A percentile compares a stretch with the other conserved stretches of the same genome.
These are phyloP conservation scores for Hemisphaericaspora xylofermentans DNA, from an alignment of 1,139 yeast species.

Conservation along the genomic window DNA sequence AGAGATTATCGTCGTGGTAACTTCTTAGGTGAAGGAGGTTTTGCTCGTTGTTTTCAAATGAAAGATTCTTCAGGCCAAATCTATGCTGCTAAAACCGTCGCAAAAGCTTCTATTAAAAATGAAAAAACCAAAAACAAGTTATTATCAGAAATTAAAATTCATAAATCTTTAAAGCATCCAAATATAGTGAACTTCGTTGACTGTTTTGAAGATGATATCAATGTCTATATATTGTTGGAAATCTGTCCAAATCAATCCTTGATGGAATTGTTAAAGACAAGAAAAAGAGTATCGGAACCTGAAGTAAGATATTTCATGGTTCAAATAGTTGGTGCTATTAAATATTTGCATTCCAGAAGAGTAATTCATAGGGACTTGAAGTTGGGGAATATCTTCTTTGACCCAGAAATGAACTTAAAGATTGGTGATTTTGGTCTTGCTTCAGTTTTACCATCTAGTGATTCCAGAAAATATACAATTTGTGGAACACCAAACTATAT, in stretches of 20 bases:
- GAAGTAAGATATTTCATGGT: conserved; percentile 90
- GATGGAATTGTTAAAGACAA: conserved; percentile 84
- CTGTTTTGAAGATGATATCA: conserved; percentile 92
- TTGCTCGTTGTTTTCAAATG: conserved; percentile 97
- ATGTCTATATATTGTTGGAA: conserved; percentile 89
- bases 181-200: conserved; percentile 90
- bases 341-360: conserved; percentile 85
- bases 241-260: conserved; percentile 92
- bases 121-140: conserved; percentile 89
- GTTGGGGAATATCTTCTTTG: conserved; percentile 91
- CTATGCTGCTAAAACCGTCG: conserved; percentile 96
- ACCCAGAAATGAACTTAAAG: conserved; percentile 86
- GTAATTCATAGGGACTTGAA: conserved; percentile 96
- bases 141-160: conserved; percentile 92
- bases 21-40: conserved; percentile 97
- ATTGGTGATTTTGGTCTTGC: conserved; percentile 98
- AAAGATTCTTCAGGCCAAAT: conserved; percentile 84
- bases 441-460: conserved; percentile 67
- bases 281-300: conserved; percentile 83
- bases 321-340: conserved; percentile 91
- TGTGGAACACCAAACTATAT: conserved; percentile 98
- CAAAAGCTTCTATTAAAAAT: conserved; percentile 87
- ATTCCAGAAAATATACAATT: conserved; percentile 82
- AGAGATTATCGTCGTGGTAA: conserved; percentile 88
- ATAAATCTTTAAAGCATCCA: conserved; percentile 84